A percentile compares a stretch with the other conserved stretches of the same genome.
These are phyloP conservation scores for Russula brevipes DNA, from an alignment of 768 basidiomycete species.

Conservation along the genomic window DNA sequence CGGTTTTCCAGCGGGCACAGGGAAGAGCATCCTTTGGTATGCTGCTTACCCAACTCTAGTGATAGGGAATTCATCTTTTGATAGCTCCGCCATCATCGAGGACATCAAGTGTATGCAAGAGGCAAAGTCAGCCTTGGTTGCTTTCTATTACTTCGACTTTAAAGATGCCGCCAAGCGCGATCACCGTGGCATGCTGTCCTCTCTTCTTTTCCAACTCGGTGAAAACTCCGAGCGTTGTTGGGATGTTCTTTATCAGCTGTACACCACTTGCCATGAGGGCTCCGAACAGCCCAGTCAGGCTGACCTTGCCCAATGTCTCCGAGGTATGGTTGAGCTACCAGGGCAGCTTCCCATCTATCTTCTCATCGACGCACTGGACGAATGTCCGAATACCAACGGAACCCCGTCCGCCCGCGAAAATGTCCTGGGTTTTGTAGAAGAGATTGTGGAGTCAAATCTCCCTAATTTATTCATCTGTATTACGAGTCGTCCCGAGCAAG, in stretches of 20 bases:
- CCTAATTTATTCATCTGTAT: neutral
- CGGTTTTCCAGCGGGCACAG: neutral
- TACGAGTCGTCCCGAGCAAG: neutral
- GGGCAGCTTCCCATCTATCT: neutral
- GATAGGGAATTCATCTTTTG: neutral
- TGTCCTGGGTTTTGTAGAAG: neutral
- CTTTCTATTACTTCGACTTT: neutral
- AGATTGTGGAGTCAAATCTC: neutral
- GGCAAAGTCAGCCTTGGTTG: neutral
- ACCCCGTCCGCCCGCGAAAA: neutral
- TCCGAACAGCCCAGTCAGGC: neutral
- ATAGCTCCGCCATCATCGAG: neutral
- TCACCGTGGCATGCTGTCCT: neutral
- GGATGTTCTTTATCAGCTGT: neutral
- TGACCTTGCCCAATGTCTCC: neutral
- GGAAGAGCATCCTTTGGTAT: neutral
- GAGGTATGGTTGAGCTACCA: neutral
- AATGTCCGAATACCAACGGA: neutral
- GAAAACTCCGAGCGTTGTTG: neutral
- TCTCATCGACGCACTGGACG: neutral
- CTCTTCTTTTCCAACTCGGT: neutral
- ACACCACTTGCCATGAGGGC: neutral
- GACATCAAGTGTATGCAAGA: neutral
- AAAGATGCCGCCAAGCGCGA: neutral
- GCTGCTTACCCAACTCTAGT: neutral